phyloP scores from a whole-genome alignment of 2,329 filamentous ascomycete species.

The Thelonectria blattea region DNA sequence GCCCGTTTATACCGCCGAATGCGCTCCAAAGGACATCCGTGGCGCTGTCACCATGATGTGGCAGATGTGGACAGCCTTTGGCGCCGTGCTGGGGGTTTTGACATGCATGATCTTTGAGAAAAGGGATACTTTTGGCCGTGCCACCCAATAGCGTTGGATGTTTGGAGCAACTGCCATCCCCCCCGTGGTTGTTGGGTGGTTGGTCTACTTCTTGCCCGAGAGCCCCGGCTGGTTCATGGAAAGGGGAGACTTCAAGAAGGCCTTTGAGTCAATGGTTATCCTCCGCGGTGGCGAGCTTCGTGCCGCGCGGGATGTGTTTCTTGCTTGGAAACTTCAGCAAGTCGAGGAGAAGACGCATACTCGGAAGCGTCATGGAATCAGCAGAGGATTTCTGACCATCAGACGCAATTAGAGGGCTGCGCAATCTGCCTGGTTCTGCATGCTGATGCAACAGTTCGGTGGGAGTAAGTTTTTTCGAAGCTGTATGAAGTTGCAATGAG shows the following conservation, averaged over 20 bases:
- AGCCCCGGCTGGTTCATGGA: slow-evolving; percentile 56
- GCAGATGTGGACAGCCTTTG: slow-evolving; percentile 51
- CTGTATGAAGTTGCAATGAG: slow-evolving; percentile 32
- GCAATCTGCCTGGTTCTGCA: slow-evolving; percentile 43
- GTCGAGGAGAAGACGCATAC: slow-evolving; percentile 31
- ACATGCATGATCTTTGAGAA: slow-evolving; percentile 60
- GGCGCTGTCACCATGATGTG: slow-evolving; percentile 82
- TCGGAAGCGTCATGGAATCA: slow-evolving; percentile 31
- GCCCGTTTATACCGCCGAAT: slow-evolving; percentile 77
- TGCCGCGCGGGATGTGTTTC: slow-evolving; percentile 57
- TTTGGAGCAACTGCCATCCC: slow-evolving; percentile 63
- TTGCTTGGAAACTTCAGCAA: slow-evolving; percentile 49
- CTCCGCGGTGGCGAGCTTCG: slow-evolving; percentile 55
- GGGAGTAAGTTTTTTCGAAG: slow-evolving; percentile 50
- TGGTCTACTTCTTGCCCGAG: slow-evolving; percentile 69
- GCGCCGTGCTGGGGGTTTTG: slow-evolving; percentile 54
- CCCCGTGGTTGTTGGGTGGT: slow-evolving; percentile 59
- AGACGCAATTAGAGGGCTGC: slow-evolving; percentile 42
- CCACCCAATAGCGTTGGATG: slow-evolving; percentile 62
- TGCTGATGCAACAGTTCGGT: slow-evolving; percentile 47
- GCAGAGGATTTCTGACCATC: slow-evolving; percentile 40
- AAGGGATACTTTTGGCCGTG: slow-evolving; percentile 51
- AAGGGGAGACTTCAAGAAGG: slow-evolving; percentile 51
- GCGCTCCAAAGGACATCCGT: slow-evolving; percentile 68
- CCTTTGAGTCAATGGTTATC: slow-evolving; percentile 52